Evolutionary conservation across 129 eudicot species (phyloP).

Genomic region (Oenanthe sinensis): DNA sequence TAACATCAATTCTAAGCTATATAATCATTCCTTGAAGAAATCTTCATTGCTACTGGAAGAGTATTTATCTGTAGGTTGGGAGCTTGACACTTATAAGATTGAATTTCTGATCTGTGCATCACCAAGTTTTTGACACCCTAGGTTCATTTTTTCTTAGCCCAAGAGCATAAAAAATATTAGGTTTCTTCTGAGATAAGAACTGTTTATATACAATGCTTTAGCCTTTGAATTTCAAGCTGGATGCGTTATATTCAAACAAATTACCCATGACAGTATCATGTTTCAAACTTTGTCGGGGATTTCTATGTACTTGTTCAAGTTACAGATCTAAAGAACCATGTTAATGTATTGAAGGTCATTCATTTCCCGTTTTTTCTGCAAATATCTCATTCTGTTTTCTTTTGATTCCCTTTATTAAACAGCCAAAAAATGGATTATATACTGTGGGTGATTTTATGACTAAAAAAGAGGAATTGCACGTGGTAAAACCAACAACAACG

Average conservation of each 20-base stretch:
- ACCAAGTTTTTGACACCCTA: neutral
- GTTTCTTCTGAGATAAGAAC: neutral
- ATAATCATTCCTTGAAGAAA: neutral
- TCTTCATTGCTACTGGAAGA: neutral
- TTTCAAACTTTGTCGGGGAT: neutral
- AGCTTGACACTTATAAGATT: too few species aligned
- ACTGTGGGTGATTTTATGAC: slow-evolving; percentile 93
- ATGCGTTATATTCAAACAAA: neutral
- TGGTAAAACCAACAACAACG: slow-evolving; percentile 78
- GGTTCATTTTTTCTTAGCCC: neutral
- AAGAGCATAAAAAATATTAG: neutral
- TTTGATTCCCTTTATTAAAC: slow-evolving; percentile 6
- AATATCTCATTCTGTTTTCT: neutral
- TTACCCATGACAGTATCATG: neutral
- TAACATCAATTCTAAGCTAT: neutral
- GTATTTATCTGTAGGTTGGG: neutral
- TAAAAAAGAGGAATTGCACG: slow-evolving; percentile 61
- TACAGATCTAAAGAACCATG: neutral
- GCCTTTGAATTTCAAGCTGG: neutral
- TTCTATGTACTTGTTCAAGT: neutral
- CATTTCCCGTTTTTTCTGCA: neutral
- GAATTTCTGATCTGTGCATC: neutral
- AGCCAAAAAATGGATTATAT: slow-evolving; percentile 63
- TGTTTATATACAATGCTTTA: neutral
- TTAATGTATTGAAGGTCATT: neutral